Evolutionary conservation across 2,329 filamentous ascomycete species (phyloP).

Genomic region (Zasmidium cellare): DNA sequence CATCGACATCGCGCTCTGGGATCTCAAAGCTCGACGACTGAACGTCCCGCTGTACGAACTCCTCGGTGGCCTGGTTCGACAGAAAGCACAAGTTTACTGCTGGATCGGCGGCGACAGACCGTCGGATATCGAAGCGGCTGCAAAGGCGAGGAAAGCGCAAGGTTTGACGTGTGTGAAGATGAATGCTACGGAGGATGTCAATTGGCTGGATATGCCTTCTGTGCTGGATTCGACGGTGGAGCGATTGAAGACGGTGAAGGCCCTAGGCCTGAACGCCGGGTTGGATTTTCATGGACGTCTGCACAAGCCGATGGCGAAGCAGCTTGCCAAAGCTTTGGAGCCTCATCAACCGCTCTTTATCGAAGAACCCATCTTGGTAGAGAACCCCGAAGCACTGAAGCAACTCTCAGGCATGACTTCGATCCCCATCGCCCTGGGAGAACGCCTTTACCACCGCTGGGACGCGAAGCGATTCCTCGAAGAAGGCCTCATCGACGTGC

Average conservation of each 20-base stretch:
- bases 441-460: conserved; percentile 71
- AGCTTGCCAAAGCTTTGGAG: conserved; percentile 66
- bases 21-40: conserved; percentile 66
- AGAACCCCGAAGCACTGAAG: conserved; percentile 67
- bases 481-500: conserved; percentile 65
- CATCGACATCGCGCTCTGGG: conserved; percentile 79
- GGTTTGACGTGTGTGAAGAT: conserved; percentile 69
- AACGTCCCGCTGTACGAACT: conserved; percentile 72
- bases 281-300: conserved; percentile 77
- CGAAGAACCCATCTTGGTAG: conserved; percentile 70
- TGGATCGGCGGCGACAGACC: conserved; percentile 79
- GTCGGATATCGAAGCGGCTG: conserved; percentile 58
- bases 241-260: conserved; percentile 67
- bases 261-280: conserved; percentile 68
- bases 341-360: conserved; percentile 72
- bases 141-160: conserved; percentile 53
- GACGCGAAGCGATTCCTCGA: conserved; percentile 73
- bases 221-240: conserved; percentile 64
- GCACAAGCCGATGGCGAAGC: conserved; percentile 79
- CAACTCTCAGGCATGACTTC: conserved; percentile 58
- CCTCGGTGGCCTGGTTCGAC: conserved; percentile 71
- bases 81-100: conserved; percentile 70
- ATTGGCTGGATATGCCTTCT: conserved; percentile 72
- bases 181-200: conserved; percentile 75
- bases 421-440: conserved; percentile 69